Evolutionary conservation across 192 early-diverging fungal genomes (phyloP).

Genomic region (Polychytrium aggregatum): DNA sequence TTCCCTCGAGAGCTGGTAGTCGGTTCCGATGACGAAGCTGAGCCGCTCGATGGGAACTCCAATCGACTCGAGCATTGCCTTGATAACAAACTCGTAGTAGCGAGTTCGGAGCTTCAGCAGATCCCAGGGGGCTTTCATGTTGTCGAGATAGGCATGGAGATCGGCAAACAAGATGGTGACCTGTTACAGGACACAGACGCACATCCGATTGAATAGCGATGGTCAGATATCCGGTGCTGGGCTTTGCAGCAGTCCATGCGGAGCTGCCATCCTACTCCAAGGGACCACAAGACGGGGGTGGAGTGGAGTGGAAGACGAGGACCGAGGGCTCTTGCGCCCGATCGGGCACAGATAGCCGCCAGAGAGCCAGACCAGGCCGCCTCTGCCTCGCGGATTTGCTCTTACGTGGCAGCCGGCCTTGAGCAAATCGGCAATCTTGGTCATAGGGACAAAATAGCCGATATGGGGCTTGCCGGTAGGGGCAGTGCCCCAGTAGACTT

Average conservation of each 20-base stretch:
- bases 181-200: constrained; percentile 23
- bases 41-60: constrained; percentile 89
- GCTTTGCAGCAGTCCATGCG: too few relatives aligned
- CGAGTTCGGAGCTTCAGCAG: constrained; percentile 74
- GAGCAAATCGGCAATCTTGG: constrained; percentile 95
- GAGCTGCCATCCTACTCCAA: too few relatives aligned
- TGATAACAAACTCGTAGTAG: constrained; percentile 91
- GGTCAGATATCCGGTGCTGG: too few relatives aligned
- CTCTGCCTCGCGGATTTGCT: too few relatives aligned
- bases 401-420: constrained; percentile 75
- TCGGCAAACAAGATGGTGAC: constrained; percentile 87
- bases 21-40: constrained; percentile 81
- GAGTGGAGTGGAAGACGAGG: too few relatives aligned
- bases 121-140: constrained; percentile 93
- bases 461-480: constrained; percentile 93
- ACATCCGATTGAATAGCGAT: too few relatives aligned
- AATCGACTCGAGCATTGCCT: constrained; percentile 81
- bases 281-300: too few relatives aligned
- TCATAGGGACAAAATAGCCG: constrained; percentile 96
- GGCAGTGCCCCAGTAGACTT: constrained; percentile 96
- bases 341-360: too few relatives aligned
- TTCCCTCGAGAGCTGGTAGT: constrained; percentile 76
- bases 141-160: constrained; percentile 96
- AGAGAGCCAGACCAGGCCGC: too few relatives aligned
- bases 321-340: too few relatives aligned